Base-by-base conservation (phyloP, 306 rosid genomes). In the Medicago lupulina region DNA sequence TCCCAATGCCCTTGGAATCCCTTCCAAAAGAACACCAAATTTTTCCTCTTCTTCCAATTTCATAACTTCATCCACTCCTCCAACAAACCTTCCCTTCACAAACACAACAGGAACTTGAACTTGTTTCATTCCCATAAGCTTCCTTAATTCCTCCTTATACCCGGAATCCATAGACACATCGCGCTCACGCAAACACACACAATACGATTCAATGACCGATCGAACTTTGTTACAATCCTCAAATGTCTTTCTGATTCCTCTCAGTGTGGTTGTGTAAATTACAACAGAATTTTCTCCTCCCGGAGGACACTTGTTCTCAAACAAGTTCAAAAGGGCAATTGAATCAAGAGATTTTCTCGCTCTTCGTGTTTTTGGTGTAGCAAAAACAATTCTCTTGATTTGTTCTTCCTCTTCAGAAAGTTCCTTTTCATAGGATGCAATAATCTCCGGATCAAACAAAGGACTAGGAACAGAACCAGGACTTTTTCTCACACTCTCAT, bases 141-240 rank as follows among this genome's bases (percentile, higher is more conserved):
- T 78, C 76, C 93, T 70, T 53, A 96, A 70, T 72, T 96, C 97
- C 80, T 92, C 99, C 76, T 83, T 90, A n/a, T 89, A 84, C 38
- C 98, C 99, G 0, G 92, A 88, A 86, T 96, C 97, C 99, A 96
- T 96, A 0, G 99, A 96, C 49, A 92, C 83, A 13, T 96, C 99
- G 12, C 98, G 86, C 89, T 96, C 99, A 0, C 82, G 17, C 71
- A 84, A 55, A 0, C 76, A 88, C 54, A 96, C 82, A 2, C 81
- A 76, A n/a, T 90, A 77, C 0, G 98, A 96, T 49, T 90, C 98
- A 0, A 92, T 12, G 5, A 89, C 83, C 2, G 93, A 69, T 53
- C 98, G 70, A 36, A 92, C 98, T 19, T 73, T 86, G 60, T 89
- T 96, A 85, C 98, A 92, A 31, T 92, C 97, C 79, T 96, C 99